phyloP scores from a whole-genome alignment of 805 yeast genomes.

The Spathaspora girioi region DNA sequence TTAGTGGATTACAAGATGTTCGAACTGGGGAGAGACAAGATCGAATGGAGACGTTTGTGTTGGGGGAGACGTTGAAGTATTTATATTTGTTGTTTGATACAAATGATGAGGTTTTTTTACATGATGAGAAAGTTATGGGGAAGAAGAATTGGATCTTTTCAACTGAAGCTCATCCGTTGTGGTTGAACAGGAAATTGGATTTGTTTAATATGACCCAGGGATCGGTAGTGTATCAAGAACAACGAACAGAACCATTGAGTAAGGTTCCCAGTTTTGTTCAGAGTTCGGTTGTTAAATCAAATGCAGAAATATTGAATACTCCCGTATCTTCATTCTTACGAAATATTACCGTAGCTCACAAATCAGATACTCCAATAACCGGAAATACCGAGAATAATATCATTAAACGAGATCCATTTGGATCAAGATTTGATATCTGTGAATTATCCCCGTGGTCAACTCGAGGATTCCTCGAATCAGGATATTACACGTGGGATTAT shows the following conservation, averaged over 20 bases:
- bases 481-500: slow-evolving; percentile 32
- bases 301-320: neutral
- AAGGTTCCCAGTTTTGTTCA: neutral
- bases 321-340: slow-evolving; percentile 7
- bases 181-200: slow-evolving; percentile 45
- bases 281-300: neutral
- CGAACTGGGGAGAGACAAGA: slow-evolving; percentile 60
- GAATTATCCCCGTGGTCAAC: slow-evolving; percentile 24
- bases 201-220: neutral
- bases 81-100: slow-evolving; percentile 76
- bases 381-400: slow-evolving; percentile 7
- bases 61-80: slow-evolving; percentile 85
- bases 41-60: slow-evolving; percentile 88
- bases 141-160: slow-evolving; percentile 59
- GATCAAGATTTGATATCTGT: slow-evolving; percentile 20
- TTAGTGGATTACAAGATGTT: slow-evolving; percentile 71
- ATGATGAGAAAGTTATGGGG: slow-evolving; percentile 22
- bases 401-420: slow-evolving; percentile 14
- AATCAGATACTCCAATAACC: slow-evolving; percentile 10
- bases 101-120: slow-evolving; percentile 44
- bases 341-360: slow-evolving; percentile 14
- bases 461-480: slow-evolving; percentile 29
- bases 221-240: slow-evolving; percentile 2
- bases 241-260: neutral
- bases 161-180: slow-evolving; percentile 90